A percentile compares a stretch with the other conserved stretches of the same genome.
Conservation (phyloP, 495 filamentous ascomycete genomes). For the Tuber microsphaerosporum region DNA sequence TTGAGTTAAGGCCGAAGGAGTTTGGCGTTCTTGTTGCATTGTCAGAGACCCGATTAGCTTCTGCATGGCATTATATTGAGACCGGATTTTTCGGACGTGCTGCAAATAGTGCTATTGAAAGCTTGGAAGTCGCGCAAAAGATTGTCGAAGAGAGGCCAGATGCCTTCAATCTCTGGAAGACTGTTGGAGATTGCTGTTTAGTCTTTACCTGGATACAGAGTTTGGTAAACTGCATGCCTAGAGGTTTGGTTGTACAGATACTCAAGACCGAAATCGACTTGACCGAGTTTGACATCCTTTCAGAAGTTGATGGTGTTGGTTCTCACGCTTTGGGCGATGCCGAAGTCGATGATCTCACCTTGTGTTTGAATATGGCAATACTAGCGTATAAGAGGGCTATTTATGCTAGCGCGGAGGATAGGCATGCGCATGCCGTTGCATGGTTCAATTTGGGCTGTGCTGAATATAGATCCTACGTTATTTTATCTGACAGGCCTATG, state of each 20-base stretch:
- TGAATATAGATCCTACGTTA: constrained; percentile 69
- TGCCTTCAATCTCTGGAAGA: constrained; percentile 93
- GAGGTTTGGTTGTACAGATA: constrained; percentile 50
- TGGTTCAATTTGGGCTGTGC: constrained; percentile 97
- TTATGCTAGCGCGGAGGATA: constrained; percentile 61
- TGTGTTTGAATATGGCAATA: constrained; percentile 60
- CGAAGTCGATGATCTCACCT: constrained; percentile 47
- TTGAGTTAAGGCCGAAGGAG: constrained; percentile 59
- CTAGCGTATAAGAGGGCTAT: constrained; percentile 83
- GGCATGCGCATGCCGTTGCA: constrained; percentile 86
- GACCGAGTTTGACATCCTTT: constrained; percentile 55
- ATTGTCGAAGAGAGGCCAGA: constrained; percentile 52
- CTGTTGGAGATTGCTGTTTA: constrained; percentile 79
- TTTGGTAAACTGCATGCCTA: constrained; percentile 54
- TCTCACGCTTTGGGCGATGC: constrained; percentile 44
- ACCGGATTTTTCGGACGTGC: constrained; percentile 77
- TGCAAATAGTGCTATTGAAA: constrained; percentile 56
- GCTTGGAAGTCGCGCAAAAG: constrained; percentile 51
- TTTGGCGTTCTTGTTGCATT: constrained; percentile 80
- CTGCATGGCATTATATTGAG: constrained; percentile 66
- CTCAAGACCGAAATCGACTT: constrained; percentile 50
- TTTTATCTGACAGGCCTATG: constrained; percentile 54
- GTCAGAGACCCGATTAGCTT: constrained; percentile 78
- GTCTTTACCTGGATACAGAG: constrained; percentile 71
- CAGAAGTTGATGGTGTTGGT: constrained; percentile 65